phyloP scores from a whole-genome alignment of 139 green algal species.

The Chlamydomonas incerta region DNA sequence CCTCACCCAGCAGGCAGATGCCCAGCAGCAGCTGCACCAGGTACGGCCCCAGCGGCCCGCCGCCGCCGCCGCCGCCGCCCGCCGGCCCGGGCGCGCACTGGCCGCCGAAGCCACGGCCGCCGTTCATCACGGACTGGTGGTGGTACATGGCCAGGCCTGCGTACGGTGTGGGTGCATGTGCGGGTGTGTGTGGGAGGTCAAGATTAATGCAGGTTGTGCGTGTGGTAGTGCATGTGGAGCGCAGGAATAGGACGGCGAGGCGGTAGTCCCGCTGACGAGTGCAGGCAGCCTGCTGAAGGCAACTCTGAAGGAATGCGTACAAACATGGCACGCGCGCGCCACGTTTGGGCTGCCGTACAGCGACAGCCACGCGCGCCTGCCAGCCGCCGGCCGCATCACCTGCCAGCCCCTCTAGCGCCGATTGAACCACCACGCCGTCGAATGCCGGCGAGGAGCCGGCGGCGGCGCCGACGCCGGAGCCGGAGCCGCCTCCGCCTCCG shows the following conservation, averaged over 20 bases:
- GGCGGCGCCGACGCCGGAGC: not conserved
- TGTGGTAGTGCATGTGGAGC: too few species aligned
- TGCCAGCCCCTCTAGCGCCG: conserved; percentile 55
- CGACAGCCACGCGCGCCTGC: too few species aligned
- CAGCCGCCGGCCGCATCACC: too few species aligned
- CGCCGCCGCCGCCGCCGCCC: conserved; percentile 60
- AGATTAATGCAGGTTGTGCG: too few species aligned
- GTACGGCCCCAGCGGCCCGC: conserved; percentile 32
- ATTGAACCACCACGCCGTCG: conserved; percentile 61
- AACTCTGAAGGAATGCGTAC: too few species aligned
- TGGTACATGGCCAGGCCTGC: conserved; percentile 34
- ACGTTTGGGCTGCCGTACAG: too few species aligned
- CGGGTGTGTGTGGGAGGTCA: too few species aligned
- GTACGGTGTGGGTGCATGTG: too few species aligned
- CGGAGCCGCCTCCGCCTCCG: not conserved
- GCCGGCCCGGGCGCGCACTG: not conserved
- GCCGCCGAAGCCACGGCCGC: conserved; percentile 5
- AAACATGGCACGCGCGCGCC: too few species aligned
- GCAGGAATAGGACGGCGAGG: too few species aligned
- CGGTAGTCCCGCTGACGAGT: too few species aligned
- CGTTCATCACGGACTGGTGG: conserved; percentile 34
- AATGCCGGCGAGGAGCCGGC: not conserved
- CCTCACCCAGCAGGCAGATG: conserved; percentile 44
- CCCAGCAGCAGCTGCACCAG: conserved; percentile 43
- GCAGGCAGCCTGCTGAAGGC: too few species aligned